Evolutionary conservation across 192 early-diverging fungal species (phyloP), one percentile per base, ranked within the genome.

Genomic region (Entomortierella chlamydospora): DNA sequence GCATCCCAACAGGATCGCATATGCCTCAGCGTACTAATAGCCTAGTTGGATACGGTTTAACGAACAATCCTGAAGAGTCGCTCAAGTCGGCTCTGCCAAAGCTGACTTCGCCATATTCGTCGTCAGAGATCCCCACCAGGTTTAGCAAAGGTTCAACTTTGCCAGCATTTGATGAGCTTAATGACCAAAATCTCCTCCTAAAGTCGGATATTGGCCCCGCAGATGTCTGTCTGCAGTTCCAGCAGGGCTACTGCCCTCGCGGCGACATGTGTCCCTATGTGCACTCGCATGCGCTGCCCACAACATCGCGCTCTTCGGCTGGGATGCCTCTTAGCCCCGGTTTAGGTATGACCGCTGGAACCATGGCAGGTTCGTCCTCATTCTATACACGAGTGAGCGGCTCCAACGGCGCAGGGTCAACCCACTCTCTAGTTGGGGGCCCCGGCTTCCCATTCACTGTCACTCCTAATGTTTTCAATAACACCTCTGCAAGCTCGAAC

Each of bases 191-290:
- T 22, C 29, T 71, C 15, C 39, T 68, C 20, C 49, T 70, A 30
- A 69, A 79, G 18, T 65, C 69, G 2, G 77, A 81, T 20, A 45
- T 72, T 22, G 54, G 31, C 42, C 31, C 77, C 50, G 30, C 43
- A 18, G 69, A 83, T 12, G 50, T 81, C 34, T 87, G 83, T 41
- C 62, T 80, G 12, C 80, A 83, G 18, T 83, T 76, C 60, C 79
- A 80, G 31, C 79, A 83, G 61, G 83, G 83, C 4, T 83, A 71
- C 30, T 87, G 85, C 61, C 61, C 82, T 13, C 63, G 80, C 10
- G 88, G 87, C 42, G 89, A 90, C n/a, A 67, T 82, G 51, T 90
- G 89, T 55, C 80, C 81, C 22, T 90, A 83, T 49, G 42, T 73
- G 10, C 86, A 90, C 59, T 67, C 82, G 4, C 73, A 71, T 59